These are phyloP conservation scores for Silene latifolia DNA, from an alignment of 148 eudicot genomes.

Conservation along the genomic window DNA sequence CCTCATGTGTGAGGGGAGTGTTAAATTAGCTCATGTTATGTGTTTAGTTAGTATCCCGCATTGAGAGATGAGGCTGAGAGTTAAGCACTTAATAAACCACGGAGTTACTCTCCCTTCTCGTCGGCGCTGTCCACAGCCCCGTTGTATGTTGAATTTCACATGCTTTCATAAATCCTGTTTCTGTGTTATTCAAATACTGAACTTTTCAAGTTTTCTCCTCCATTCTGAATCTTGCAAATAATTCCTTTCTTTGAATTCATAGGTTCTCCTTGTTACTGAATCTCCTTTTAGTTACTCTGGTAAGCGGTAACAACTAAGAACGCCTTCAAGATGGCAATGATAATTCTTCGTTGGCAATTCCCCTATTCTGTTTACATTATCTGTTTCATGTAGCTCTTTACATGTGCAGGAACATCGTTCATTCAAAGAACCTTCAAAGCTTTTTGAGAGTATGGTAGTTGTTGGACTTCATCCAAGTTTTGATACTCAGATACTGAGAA, in stretches of 20 bases:
- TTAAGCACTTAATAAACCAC: too few relatives aligned
- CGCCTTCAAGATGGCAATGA: not conserved
- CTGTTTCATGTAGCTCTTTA: not conserved
- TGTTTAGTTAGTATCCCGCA: too few relatives aligned
- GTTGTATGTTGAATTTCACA: too few relatives aligned
- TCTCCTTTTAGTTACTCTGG: not conserved
- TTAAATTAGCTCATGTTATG: too few relatives aligned
- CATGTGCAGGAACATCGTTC: conserved; percentile 66
- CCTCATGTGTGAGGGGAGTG: too few relatives aligned
- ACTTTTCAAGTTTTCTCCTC: not conserved
- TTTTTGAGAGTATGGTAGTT: conserved; percentile 94
- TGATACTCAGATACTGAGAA: conserved; percentile 71
- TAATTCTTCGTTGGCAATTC: not conserved
- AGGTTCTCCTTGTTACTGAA: not conserved
- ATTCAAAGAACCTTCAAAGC: conserved; percentile 74
- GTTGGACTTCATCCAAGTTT: conserved; percentile 91
- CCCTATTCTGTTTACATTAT: not conserved
- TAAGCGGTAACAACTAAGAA: not conserved
- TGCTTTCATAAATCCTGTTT: too few relatives aligned
- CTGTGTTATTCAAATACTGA: too few relatives aligned
- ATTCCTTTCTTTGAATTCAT: not conserved
- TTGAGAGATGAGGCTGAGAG: too few relatives aligned
- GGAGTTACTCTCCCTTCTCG: too few relatives aligned
- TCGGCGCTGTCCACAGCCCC: too few relatives aligned
- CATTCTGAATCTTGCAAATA: not conserved